phyloP scores from a whole-genome alignment of 495 filamentous ascomycete genomes.

The Aspergillus wentii region DNA sequence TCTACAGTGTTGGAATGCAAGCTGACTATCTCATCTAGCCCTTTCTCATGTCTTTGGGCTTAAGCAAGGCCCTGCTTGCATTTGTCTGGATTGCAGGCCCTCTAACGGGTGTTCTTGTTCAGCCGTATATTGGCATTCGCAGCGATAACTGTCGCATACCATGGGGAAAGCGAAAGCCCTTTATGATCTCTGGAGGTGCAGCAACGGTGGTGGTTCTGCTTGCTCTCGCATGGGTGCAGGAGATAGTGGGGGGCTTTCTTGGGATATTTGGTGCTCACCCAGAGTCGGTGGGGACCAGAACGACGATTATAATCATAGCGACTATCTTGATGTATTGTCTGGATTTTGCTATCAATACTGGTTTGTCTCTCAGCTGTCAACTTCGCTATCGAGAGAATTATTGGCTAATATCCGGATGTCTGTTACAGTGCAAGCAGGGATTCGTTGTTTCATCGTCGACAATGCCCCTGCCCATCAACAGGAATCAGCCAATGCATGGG shows the following conservation, averaged over 20 bases:
- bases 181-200: conserved; percentile 71
- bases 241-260: conserved; percentile 67
- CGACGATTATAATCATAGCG: conserved; percentile 61
- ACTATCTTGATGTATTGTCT: conserved; percentile 81
- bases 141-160: conserved; percentile 77
- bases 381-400: conserved; percentile 2
- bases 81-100: conserved; percentile 93
- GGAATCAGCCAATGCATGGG: conserved; percentile 85
- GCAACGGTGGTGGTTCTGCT: conserved; percentile 72
- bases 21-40: conserved; percentile 31
- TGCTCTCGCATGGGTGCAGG: conserved; percentile 75
- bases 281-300: conserved; percentile 55
- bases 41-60: conserved; percentile 68
- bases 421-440: conserved; percentile 70
- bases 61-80: conserved; percentile 90
- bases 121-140: conserved; percentile 89
- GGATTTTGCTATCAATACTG: conserved; percentile 91
- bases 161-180: conserved; percentile 85
- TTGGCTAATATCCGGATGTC: not conserved
- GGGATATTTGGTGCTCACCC: conserved; percentile 65
- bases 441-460: conserved; percentile 87
- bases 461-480: conserved; percentile 86
- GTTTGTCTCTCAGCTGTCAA: conserved; percentile 35
- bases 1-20: not conserved
- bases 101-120: conserved; percentile 78